These are phyloP conservation scores for Mycena filopes DNA, from an alignment of 768 basidiomycete genomes.

Conservation along the genomic window DNA sequence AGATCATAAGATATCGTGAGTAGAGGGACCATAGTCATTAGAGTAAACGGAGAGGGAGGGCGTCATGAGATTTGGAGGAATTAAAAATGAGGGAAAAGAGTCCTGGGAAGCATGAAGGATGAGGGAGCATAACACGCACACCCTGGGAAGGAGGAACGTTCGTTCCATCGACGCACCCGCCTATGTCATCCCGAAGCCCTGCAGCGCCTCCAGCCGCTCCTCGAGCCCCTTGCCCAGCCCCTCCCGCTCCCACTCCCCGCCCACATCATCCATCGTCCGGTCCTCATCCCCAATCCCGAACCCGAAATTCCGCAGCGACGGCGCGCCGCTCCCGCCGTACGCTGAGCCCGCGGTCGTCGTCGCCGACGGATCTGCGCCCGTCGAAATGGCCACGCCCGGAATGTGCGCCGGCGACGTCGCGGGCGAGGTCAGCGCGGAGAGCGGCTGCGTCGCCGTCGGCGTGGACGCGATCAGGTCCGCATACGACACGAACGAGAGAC, in stretches of 20 bases:
- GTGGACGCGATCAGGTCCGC: constrained; percentile 84
- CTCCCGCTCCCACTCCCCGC: constrained; percentile 90
- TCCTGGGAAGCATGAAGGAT: neutral
- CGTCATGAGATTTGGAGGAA: neutral
- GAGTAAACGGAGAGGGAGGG: neutral
- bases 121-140: neutral
- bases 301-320: constrained; percentile 40
- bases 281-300: constrained; percentile 32
- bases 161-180: neutral
- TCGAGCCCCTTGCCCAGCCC: constrained; percentile 86
- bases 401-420: constrained; percentile 78
- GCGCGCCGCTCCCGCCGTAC: constrained; percentile 38
- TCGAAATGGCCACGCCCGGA: constrained; percentile 54
- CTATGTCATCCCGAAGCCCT: constrained; percentile 31
- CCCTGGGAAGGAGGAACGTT: neutral
- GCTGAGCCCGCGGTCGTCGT: constrained; percentile 19
- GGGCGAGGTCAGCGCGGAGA: constrained; percentile 78
- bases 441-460: constrained; percentile 75
- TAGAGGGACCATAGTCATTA: constrained; percentile 21
- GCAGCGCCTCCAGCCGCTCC: constrained; percentile 77
- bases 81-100: no score
- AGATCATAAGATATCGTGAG: constrained; percentile 34
- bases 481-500: constrained; percentile 91
- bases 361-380: constrained; percentile 51
- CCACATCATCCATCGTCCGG: constrained; percentile 65